These are phyloP conservation scores for Cryphonectria nitschkei DNA, from an alignment of 2,329 filamentous ascomycete genomes.

Conservation along the genomic window DNA sequence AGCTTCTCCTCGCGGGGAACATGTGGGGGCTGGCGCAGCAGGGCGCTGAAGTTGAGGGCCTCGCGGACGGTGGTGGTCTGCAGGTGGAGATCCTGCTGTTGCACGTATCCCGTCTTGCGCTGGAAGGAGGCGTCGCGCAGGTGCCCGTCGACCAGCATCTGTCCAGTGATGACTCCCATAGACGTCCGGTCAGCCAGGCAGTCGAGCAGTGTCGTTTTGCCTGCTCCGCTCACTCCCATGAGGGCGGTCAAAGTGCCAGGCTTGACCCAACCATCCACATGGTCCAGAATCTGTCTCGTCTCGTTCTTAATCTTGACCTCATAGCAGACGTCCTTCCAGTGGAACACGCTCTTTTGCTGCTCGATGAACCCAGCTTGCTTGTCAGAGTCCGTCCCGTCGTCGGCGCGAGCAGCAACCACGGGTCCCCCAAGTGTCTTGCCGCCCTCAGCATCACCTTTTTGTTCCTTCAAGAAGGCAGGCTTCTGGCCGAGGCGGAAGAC, in stretches of 20 bases:
- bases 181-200: slow-evolving; percentile 71
- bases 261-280: slow-evolving; percentile 31
- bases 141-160: slow-evolving; percentile 69
- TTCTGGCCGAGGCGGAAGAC: slow-evolving; percentile 74
- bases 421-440: slow-evolving; percentile 54
- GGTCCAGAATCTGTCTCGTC: slow-evolving; percentile 27
- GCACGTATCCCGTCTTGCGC: slow-evolving; percentile 69
- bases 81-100: slow-evolving; percentile 70
- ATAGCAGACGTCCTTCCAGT: slow-evolving; percentile 31
- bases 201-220: slow-evolving; percentile 73
- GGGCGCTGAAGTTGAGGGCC: slow-evolving; percentile 65
- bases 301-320: slow-evolving; percentile 30
- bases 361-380: slow-evolving; percentile 39
- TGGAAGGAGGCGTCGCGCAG: slow-evolving; percentile 67
- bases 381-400: slow-evolving; percentile 39
- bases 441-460: slow-evolving; percentile 63
- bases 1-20: slow-evolving; percentile 64
- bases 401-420: slow-evolving; percentile 48
- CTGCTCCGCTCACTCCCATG: slow-evolving; percentile 66
- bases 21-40: slow-evolving; percentile 64
- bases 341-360: slow-evolving; percentile 28
- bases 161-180: slow-evolving; percentile 71
- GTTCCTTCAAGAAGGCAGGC: slow-evolving; percentile 61
- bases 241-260: slow-evolving; percentile 29
- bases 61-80: slow-evolving; percentile 68